Conservation (phyloP, 345 rosid species). For the Passiflora organensis region DNA sequence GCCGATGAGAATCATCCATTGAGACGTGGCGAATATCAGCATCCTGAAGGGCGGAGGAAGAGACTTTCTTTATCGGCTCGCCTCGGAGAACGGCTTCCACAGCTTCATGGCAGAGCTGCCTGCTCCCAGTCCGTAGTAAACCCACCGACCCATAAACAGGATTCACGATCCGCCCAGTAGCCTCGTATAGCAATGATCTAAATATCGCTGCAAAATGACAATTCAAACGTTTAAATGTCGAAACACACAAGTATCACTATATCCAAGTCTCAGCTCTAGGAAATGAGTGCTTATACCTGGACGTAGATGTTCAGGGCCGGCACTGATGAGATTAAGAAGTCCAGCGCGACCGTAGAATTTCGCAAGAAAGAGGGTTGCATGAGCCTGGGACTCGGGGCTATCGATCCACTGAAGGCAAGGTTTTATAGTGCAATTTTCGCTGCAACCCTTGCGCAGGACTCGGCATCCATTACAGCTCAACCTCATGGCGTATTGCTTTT, state of each 20-base stretch:
- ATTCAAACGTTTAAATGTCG: too few species aligned
- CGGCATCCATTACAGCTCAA: constrained; percentile 50
- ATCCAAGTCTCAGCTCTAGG: too few species aligned
- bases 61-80: constrained; percentile 16
- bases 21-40: constrained; percentile 38
- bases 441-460: constrained; percentile 17
- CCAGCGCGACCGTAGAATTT: constrained; percentile 19
- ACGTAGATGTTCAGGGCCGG: constrained; percentile 16
- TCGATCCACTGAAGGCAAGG: constrained; percentile 18
- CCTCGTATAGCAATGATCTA: constrained; percentile 38
- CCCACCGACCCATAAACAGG: constrained; percentile 41
- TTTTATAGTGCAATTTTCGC: constrained; percentile 9
- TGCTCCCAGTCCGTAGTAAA: constrained; percentile 30
- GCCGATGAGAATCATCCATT: constrained; percentile 15
- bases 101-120: constrained; percentile 39
- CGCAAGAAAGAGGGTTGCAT: constrained; percentile 21
- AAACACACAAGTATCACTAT: neutral
- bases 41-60: constrained; percentile 8
- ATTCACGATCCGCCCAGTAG: constrained; percentile 40
- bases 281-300: neutral
- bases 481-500: constrained; percentile 14
- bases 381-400: constrained; percentile 14
- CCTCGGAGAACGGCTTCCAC: constrained; percentile 30
- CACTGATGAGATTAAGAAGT: constrained; percentile 16
- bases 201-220: constrained; percentile 29